Evolutionary conservation across 495 filamentous ascomycete species (phyloP).

Genomic region (Rhypophila decipiens): DNA sequence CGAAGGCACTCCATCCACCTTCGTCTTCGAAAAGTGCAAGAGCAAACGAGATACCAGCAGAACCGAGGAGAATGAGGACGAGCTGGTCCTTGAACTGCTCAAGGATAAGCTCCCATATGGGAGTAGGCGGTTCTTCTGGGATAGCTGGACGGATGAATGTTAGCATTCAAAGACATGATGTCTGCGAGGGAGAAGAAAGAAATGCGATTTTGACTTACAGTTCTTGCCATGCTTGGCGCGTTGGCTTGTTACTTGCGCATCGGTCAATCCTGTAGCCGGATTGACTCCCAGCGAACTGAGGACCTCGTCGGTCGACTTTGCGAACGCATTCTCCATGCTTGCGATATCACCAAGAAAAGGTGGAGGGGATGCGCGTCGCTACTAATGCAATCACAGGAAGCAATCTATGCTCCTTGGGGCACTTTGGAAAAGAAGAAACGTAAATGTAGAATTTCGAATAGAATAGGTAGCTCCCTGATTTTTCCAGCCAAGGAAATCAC

Average conservation of each 20-base stretch:
- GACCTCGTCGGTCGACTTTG: constrained; percentile 59
- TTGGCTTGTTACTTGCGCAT: constrained; percentile 56
- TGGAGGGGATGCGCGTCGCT: neutral
- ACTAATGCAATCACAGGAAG: neutral
- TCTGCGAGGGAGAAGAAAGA: constrained; percentile 1
- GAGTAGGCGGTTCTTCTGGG: constrained; percentile 94
- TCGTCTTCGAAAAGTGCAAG: constrained; percentile 90
- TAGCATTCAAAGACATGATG: neutral
- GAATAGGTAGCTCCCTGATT: neutral
- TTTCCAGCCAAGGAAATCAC: constrained; percentile 13
- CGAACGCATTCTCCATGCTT: constrained; percentile 75
- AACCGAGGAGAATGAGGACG: constrained; percentile 89
- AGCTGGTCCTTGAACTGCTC: constrained; percentile 99
- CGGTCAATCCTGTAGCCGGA: constrained; percentile 60
- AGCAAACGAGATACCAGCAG: constrained; percentile 90
- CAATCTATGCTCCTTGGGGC: too few relatives aligned
- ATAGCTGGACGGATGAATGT: constrained; percentile 53
- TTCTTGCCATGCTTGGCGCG: constrained; percentile 74
- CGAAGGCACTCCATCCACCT: constrained; percentile 95
- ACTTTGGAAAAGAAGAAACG: neutral
- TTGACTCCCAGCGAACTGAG: constrained; percentile 67
- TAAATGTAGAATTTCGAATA: neutral
- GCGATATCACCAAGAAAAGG: constrained; percentile 1
- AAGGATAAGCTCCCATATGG: constrained; percentile 89
- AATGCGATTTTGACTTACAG: constrained; percentile 62